Evolutionary conservation across 2,329 filamentous ascomycete genomes (phyloP).

Genomic region (Plectosphaerella plurivora): DNA sequence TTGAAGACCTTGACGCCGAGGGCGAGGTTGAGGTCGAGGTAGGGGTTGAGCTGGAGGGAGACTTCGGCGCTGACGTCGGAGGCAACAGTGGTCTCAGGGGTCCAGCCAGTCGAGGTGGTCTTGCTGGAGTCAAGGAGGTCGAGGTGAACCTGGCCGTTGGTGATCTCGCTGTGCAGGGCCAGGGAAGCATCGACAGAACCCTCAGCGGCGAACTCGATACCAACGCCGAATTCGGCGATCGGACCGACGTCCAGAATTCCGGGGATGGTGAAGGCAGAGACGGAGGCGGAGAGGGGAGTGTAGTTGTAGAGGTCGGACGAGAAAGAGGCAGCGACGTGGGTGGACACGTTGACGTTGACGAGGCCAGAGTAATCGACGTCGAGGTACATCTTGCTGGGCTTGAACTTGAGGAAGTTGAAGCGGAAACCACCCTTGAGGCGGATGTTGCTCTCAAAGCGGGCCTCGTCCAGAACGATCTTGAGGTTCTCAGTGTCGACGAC

Average conservation of each 20-base stretch:
- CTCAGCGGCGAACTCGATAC: slow-evolving; percentile 25
- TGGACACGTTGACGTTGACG: slow-evolving; percentile 27
- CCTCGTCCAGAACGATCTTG: slow-evolving; percentile 24
- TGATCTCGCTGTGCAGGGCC: slow-evolving; percentile 17
- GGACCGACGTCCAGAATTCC: slow-evolving; percentile 31
- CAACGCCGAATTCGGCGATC: slow-evolving; percentile 26
- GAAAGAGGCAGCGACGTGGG: slow-evolving; percentile 25
- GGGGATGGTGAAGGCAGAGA: slow-evolving; percentile 30
- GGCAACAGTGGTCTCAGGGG: slow-evolving; percentile 24
- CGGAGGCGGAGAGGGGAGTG: slow-evolving; percentile 27
- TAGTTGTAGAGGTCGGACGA: slow-evolving; percentile 25
- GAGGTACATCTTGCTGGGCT: slow-evolving; percentile 29
- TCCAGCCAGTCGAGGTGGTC: slow-evolving; percentile 25
- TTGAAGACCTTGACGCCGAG: slow-evolving; percentile 22
- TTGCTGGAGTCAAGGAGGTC: slow-evolving; percentile 24
- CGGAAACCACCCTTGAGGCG: slow-evolving; percentile 33
- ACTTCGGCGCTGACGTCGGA: slow-evolving; percentile 24
- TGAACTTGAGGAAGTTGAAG: slow-evolving; percentile 26
- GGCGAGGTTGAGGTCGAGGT: slow-evolving; percentile 27
- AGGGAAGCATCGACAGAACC: slow-evolving; percentile 22
- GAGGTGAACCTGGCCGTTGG: slow-evolving; percentile 28
- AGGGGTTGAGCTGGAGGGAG: slow-evolving; percentile 27
- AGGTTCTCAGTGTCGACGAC: slow-evolving; percentile 17
- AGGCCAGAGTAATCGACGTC: slow-evolving; percentile 33
- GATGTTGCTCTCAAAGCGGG: slow-evolving; percentile 24